A percentile compares a stretch with the other conserved stretches of the same genome.
phyloP scores from a whole-genome alignment of 495 filamentous ascomycete species.

The Aspergillus ellipticus region DNA sequence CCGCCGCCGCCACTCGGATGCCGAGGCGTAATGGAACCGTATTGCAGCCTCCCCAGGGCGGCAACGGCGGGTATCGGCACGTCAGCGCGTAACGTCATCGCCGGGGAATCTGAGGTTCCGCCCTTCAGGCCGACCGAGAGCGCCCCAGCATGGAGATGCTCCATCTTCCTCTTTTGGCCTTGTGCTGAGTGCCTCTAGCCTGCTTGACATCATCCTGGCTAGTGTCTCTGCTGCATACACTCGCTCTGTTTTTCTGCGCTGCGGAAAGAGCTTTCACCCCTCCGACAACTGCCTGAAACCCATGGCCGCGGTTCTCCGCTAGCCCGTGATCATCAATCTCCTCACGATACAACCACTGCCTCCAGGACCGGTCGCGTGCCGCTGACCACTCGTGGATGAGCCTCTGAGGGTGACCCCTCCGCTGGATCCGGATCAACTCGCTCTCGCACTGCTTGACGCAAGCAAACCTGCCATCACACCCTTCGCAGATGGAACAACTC shows the following conservation, averaged over 20 bases:
- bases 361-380: slow-evolving; percentile 8
- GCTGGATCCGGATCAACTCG: slow-evolving; percentile 7
- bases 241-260: neutral
- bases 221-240: neutral
- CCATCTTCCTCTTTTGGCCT: slow-evolving; percentile 1
- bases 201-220: neutral
- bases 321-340: slow-evolving; percentile 25
- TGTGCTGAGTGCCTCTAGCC: neutral
- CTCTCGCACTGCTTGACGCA: slow-evolving; percentile 13
- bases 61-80: slow-evolving; percentile 35
- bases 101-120: slow-evolving; percentile 11
- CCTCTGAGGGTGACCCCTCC: slow-evolving; percentile 17
- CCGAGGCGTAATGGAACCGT: slow-evolving; percentile 19
- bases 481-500: slow-evolving; percentile 34
- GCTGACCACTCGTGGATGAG: too few relatives aligned
- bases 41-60: slow-evolving; percentile 5
- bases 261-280: neutral
- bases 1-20: slow-evolving; percentile 17
- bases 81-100: slow-evolving; percentile 29
- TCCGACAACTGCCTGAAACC: slow-evolving; percentile 3
- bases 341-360: slow-evolving; percentile 6
- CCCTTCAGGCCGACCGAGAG: slow-evolving; percentile 22
- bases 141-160: slow-evolving; percentile 6
- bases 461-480: slow-evolving; percentile 14
- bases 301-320: slow-evolving; percentile 29